Base-by-base conservation (phyloP, 1,139 yeast species). In the Geotrichum fermentans region DNA sequence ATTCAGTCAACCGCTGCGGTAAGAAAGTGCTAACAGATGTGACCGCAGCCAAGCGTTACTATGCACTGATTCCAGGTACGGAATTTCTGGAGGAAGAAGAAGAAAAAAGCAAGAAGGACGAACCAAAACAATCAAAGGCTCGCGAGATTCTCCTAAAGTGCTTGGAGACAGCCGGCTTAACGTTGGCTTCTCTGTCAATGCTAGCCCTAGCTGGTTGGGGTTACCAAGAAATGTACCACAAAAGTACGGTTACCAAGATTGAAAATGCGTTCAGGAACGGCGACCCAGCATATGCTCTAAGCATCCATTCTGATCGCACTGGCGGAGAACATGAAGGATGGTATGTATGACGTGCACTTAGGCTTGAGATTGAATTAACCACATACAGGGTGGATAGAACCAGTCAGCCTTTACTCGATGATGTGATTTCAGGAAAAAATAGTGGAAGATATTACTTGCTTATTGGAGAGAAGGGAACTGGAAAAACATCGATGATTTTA, bases 401-500 rank as follows among this genome's bases (percentile, higher is more conserved):
- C 0, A 87, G 85, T 58, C 95, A 86, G 59, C 61, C 71, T 28
- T 62, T 81, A 20, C 65, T 86, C 28, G 87, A 86, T 65, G 80
- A 77, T 41, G 80, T 86, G 28, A 73, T 86, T 13, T 64, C 75
- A 7, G 95, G 95, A 0, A 67, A 74, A 16, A 68, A 78, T 1
- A 68, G 68, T 13, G 95, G 95, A 0, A 66, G 92, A 24, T 86
- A 86, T 63, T 83, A 79, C 61, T 67, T 86, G 48, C 64, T 86
- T 16, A 78, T 86, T 49, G 95, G 95, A 21, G 95, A 86, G 63
- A 85, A 86, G 62, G 95, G 95, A 0, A 85, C 94, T 0, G 95
- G 95, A 2, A 86, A 86, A 60, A 82, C 90, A 0, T 82, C 92
- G 1, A 72, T 85, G 66, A 70, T 84, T 26, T 65, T 82, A 57